These are phyloP conservation scores for Colletotrichum ledebouriae DNA, from an alignment of 2,329 filamentous ascomycete genomes.

Conservation along the genomic window DNA sequence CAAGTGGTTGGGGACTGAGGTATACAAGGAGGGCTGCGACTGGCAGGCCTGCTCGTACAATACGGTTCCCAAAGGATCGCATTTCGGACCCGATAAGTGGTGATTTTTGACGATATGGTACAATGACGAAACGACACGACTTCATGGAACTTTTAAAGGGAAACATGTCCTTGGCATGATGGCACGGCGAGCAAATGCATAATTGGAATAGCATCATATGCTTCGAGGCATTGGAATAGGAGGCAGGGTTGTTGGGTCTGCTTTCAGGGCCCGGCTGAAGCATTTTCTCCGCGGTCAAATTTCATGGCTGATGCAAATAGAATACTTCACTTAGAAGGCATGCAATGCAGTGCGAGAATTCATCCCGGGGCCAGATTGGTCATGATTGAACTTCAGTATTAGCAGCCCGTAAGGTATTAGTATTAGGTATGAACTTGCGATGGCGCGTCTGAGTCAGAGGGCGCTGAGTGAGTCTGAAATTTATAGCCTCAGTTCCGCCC, in stretches of 20 bases:
- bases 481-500: background rate
- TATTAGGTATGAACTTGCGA: too few relatives aligned
- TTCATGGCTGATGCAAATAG: too few relatives aligned
- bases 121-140: conserved; percentile 27
- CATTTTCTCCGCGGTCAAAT: too few relatives aligned
- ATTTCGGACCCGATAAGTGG: conserved; percentile 76
- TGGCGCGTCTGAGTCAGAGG: conserved; percentile 24
- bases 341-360: conserved; percentile 20
- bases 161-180: background rate
- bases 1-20: conserved; percentile 90
- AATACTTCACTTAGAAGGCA: background rate
- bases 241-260: conserved; percentile 8
- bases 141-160: background rate
- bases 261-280: background rate
- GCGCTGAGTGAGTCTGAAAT: conserved; percentile 4
- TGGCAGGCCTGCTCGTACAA: conserved; percentile 84
- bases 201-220: background rate
- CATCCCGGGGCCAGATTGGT: background rate
- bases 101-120: conserved; percentile 47
- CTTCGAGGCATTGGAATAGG: background rate
- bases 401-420: background rate
- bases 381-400: background rate
- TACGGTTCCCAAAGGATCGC: conserved; percentile 71
- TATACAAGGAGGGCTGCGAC: conserved; percentile 87
- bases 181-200: conserved; percentile 30